Evolutionary conservation across 805 yeast genomes (phyloP).

Genomic region (Candida nanaspora): DNA sequence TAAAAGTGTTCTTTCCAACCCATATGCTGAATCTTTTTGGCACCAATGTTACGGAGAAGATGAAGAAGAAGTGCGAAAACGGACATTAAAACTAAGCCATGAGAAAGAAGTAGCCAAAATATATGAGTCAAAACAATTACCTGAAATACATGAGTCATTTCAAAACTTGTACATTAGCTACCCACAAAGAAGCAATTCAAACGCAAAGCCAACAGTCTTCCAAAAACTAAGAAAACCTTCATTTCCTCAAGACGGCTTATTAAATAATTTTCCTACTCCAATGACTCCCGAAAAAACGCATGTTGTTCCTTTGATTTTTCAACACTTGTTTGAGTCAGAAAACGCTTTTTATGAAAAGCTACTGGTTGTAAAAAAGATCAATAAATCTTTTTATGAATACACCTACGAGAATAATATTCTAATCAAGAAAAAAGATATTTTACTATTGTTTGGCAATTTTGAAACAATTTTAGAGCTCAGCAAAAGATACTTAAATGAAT

Average conservation of each 20-base stretch:
- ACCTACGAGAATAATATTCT: slow-evolving; percentile 22
- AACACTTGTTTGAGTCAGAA: slow-evolving; percentile 27
- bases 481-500: slow-evolving; percentile 17
- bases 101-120: slow-evolving; percentile 13
- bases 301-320: slow-evolving; percentile 1
- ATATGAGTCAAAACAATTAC: slow-evolving; percentile 15
- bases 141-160: background rate
- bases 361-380: slow-evolving; percentile 3
- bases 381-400: slow-evolving; percentile 23
- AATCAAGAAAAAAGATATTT: slow-evolving; percentile 27
- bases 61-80: background rate
- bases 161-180: slow-evolving; percentile 23
- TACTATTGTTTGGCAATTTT: slow-evolving; percentile 36
- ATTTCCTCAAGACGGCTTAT: background rate
- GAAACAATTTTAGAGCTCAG: slow-evolving; percentile 31
- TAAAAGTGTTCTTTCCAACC: slow-evolving; percentile 14
- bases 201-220: background rate
- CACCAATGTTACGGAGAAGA: slow-evolving; percentile 9
- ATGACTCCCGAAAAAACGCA: background rate
- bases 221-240: background rate
- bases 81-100: background rate
- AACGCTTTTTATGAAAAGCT: slow-evolving; percentile 22
- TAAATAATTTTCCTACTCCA: background rate
- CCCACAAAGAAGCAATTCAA: slow-evolving; percentile 19
- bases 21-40: slow-evolving; percentile 39